phyloP scores from a whole-genome alignment of 148 eudicot species.

The Chenopodium berlandieri region DNA sequence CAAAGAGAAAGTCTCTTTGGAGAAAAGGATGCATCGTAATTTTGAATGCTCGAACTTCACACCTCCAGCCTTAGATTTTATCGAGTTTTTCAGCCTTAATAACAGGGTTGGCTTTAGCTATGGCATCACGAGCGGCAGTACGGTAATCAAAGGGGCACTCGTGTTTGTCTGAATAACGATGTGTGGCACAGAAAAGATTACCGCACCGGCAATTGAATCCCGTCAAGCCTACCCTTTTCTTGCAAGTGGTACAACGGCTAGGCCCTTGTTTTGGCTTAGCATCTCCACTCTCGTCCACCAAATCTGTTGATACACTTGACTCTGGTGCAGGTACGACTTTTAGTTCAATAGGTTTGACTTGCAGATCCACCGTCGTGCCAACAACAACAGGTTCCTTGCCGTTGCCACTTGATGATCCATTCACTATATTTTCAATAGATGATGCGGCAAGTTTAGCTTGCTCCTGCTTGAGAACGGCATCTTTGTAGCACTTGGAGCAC shows the following conservation, averaged over 20 bases:
- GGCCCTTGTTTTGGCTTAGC: conserved; percentile 49
- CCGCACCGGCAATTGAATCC: conserved; percentile 74
- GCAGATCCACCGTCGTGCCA: conserved; percentile 21
- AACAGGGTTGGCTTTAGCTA: conserved; percentile 64
- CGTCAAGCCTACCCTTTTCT: conserved; percentile 65
- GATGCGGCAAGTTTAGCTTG: conserved; percentile 68
- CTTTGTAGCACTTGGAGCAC: conserved; percentile 90
- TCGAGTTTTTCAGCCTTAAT: conserved; percentile 58
- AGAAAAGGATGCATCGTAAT: conserved; percentile 29
- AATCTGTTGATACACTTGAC: conserved; percentile 26
- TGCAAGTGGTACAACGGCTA: conserved; percentile 55
- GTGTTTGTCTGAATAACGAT: conserved; percentile 75
- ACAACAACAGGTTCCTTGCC: conserved; percentile 37
- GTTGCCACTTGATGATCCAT: conserved; percentile 49
- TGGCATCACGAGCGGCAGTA: conserved; percentile 54
- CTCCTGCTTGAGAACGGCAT: conserved; percentile 56
- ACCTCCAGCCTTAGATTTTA: conserved; percentile 32
- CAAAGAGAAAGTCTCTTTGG: conserved; percentile 23
- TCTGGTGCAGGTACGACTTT: conserved; percentile 31
- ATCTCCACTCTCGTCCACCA: conserved; percentile 30
- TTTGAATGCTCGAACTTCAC: conserved; percentile 15
- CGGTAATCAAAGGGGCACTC: conserved; percentile 66
- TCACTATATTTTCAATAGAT: conserved; percentile 60
- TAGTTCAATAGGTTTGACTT: conserved; percentile 32
- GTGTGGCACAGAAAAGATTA: conserved; percentile 55